Evolutionary conservation across 1,139 yeast genomes (phyloP), one percentile per base, ranked within the genome.

Genomic region (Yamadazyma blattariae): DNA sequence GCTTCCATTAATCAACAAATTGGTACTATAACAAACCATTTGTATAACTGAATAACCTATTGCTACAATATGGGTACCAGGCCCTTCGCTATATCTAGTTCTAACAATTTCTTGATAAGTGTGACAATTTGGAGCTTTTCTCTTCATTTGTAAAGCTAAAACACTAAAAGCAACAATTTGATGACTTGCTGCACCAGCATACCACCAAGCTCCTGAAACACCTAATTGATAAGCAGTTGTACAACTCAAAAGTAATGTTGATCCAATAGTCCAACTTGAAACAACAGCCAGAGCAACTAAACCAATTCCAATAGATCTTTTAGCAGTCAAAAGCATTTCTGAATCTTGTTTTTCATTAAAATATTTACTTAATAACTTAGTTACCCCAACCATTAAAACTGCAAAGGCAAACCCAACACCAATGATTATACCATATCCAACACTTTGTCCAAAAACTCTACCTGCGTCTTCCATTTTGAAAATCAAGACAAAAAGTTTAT

Each of bases 181-280:
- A 35, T 81, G 79, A 26, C 77, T 64, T 4, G 89, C 92, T 47
- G 94, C 94, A 2, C 85, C 74, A 7, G 89, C 92, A 51, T 85
- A 85, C 64, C 79, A 80, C 34, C 34, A 24, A 19, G 13, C 19
- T 12, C 12, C 26, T 22, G 13, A 22, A 20, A 50, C 44, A 16
- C 63, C 62, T 34, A 51, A 46, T 3, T 35, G 20, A 35, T 64
- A 64, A 10, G 61, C 51, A 52, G 56, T 50, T 5, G 57, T 52
- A 23, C 59, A 50, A 11, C 64, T 53, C n/a, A 64, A 54, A 29
- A 64, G 48, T 24, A 65, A 45, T 22, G 70, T 60, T 25, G 61
- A 62, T 10, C 68, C 65, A 65, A 67, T 62, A 13, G 66, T 59
- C 71, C 70, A 64, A 17, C 59, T 51, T 7, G 61, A 55, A 12